Base-by-base conservation (phyloP, 2,329 filamentous ascomycete genomes). In the Ramichloridium luteum region DNA sequence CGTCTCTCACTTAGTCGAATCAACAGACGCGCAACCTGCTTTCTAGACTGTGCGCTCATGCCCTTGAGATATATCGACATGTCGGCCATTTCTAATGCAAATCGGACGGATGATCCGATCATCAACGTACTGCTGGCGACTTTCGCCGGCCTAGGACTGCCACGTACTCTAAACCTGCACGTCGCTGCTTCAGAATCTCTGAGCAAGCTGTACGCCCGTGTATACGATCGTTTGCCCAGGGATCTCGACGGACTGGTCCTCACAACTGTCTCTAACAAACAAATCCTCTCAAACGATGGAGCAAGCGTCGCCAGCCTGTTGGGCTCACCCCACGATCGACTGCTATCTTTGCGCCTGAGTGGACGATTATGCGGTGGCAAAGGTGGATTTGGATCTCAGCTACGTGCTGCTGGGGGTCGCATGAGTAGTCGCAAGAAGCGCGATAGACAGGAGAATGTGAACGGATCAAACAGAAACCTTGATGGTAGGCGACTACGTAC, bases 341-440 rank as follows among this genome's bases (percentile, higher is more conserved):
- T 96, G 44, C 67, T 98, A 11, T 78, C 85, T 0, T 70, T 98
- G 3, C 82, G 85, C 32, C 73, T 98, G 16, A 78, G 76, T 5
- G 66, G 78, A 2, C 80, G 80, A 4, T 62, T 94, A 23, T 81
- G 79, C 46, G 90, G 92, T 62, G 92, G 92, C 54, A 98, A 98
- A 55, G 90, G 90, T 58, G 90, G 90, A 50, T 98, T 98, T 55
- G 90, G 90, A 32, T 96, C 88, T 2, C 92, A 98, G 57, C 75
- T 98, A 22, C 83, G 92, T 52, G 90, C 92, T 0, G 90, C 90
- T 3, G 90, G 92, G 53, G 90, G 92, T 25, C 88, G 92, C 62
- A 98, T 98, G 90, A 93, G 85, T 2, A 88, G 82, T n/a, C 74
- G 77, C 46, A 92, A 92, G 64, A 90, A 88, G 67, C 78, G 78